Evolutionary conservation across 176 grass and related monocot genomes (phyloP).

Genomic region (Aechmea fasciata): DNA sequence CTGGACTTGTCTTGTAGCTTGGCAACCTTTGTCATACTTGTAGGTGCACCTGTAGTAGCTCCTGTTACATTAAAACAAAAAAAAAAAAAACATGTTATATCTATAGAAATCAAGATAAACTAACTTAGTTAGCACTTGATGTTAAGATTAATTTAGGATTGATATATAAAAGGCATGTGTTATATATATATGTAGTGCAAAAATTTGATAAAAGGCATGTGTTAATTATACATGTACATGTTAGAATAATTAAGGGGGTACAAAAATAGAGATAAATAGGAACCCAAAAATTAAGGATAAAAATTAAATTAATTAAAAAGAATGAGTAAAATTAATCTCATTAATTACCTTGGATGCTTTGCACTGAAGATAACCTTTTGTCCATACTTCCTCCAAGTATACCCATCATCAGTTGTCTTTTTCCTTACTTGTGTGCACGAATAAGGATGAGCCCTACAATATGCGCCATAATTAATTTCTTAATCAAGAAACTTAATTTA

Average conservation of each 20-base stretch:
- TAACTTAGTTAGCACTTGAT: not conserved
- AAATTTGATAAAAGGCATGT: too few relatives aligned
- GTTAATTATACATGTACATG: too few relatives aligned
- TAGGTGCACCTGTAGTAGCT: conserved; percentile 60
- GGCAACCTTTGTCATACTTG: conserved; percentile 30
- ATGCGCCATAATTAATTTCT: not conserved
- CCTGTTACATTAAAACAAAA: conserved; percentile 6
- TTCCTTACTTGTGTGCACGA: conserved; percentile 6
- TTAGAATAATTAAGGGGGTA: too few relatives aligned
- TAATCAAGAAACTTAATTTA: too few relatives aligned
- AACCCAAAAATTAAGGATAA: not conserved
- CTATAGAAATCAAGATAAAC: not conserved
- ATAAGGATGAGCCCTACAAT: conserved; percentile 15
- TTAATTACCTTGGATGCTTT: conserved; percentile 30
- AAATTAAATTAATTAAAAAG: not conserved
- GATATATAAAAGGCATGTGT: too few relatives aligned
- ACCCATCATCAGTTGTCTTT: conserved; percentile 36
- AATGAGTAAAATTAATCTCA: not conserved
- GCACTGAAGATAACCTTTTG: conserved; percentile 51
- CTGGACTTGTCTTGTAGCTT: conserved; percentile 50
- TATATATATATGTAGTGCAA: too few relatives aligned
- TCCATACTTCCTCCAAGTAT: conserved; percentile 70
- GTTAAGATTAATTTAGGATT: not conserved
- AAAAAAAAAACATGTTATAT: not conserved
- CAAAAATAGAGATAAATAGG: too few relatives aligned